Evolutionary conservation across 192 early-diverging fungal genomes (phyloP).

Genomic region (Phycomyces nitens): DNA sequence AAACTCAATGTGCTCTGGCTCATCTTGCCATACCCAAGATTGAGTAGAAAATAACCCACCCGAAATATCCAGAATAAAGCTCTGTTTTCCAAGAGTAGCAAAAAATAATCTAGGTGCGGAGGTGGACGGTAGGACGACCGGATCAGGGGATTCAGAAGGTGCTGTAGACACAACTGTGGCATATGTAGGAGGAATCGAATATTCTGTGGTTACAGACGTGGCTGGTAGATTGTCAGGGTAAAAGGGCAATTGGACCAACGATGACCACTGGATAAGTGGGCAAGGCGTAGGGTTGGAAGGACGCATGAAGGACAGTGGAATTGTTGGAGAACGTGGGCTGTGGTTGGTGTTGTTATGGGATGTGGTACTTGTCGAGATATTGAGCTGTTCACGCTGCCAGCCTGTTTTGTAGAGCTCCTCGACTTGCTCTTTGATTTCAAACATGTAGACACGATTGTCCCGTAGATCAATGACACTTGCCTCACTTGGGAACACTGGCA

Average conservation of each 20-base stretch:
- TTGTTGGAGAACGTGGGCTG: background rate
- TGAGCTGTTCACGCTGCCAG: constrained; percentile 6
- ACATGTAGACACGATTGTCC: constrained; percentile 23
- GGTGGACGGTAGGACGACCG: constrained; percentile 25
- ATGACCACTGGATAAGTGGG: constrained; percentile 29
- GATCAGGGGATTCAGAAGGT: constrained; percentile 15
- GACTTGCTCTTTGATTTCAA: too few relatives aligned
- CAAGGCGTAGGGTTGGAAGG: constrained; percentile 1
- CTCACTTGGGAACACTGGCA: constrained; percentile 30
- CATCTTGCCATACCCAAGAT: constrained; percentile 20
- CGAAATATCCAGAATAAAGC: constrained; percentile 30
- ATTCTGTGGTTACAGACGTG: constrained; percentile 26
- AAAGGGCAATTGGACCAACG: constrained; percentile 29
- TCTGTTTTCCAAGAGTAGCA: constrained; percentile 24
- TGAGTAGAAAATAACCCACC: constrained; percentile 30
- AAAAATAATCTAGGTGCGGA: constrained; percentile 33
- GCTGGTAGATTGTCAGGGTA: constrained; percentile 29
- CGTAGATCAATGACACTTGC: constrained; percentile 25
- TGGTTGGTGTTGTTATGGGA: background rate
- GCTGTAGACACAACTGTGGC: constrained; percentile 21
- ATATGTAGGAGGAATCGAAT: constrained; percentile 33
- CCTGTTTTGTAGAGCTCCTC: constrained; percentile 15
- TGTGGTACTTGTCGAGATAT: background rate
- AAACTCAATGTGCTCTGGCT: constrained; percentile 30
- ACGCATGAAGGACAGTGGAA: background rate